Conservation (phyloP, 768 basidiomycete species). For the Lentinula boryana region DNA sequence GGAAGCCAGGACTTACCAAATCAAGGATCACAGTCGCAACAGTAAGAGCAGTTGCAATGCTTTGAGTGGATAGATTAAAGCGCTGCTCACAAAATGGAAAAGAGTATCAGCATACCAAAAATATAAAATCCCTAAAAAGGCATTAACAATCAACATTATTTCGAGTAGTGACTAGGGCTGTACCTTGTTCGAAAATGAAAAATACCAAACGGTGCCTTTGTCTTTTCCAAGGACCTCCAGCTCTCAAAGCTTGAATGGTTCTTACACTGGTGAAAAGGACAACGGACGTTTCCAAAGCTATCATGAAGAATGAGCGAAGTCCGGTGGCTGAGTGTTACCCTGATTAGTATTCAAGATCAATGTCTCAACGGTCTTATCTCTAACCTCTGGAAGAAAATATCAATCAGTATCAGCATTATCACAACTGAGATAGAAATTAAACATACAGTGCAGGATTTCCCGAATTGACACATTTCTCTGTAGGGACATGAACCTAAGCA, state of each 20-base stretch:
- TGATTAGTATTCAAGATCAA: too few species aligned
- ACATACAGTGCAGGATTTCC: conserved; percentile 9
- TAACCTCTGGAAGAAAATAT: background rate
- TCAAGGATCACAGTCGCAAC: background rate
- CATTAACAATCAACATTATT: background rate
- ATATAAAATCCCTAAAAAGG: background rate
- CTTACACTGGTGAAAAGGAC: conserved; percentile 12
- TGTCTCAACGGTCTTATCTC: too few species aligned
- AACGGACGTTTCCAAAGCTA: conserved; percentile 12
- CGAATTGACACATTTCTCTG: conserved; percentile 12
- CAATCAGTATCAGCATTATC: too few species aligned
- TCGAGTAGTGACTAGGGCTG: background rate
- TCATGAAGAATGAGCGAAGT: conserved; percentile 13
- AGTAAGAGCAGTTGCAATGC: background rate
- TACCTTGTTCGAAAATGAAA: conserved; percentile 6
- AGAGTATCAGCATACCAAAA: background rate
- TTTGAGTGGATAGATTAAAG: background rate
- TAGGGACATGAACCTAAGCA: conserved; percentile 15
- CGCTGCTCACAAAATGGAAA: background rate
- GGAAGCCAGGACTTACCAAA: background rate
- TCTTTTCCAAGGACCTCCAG: conserved; percentile 1
- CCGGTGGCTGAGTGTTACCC: conserved; percentile 3
- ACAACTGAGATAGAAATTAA: background rate
- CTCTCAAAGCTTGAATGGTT: conserved; percentile 12
- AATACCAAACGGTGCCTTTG: conserved; percentile 2